Percentiles rank a stretch among this genome's conserved stretches.
These are phyloP conservation scores for Puccinia coronata DNA, from an alignment of 1,284 basidiomycete species.

Conservation along the genomic window DNA sequence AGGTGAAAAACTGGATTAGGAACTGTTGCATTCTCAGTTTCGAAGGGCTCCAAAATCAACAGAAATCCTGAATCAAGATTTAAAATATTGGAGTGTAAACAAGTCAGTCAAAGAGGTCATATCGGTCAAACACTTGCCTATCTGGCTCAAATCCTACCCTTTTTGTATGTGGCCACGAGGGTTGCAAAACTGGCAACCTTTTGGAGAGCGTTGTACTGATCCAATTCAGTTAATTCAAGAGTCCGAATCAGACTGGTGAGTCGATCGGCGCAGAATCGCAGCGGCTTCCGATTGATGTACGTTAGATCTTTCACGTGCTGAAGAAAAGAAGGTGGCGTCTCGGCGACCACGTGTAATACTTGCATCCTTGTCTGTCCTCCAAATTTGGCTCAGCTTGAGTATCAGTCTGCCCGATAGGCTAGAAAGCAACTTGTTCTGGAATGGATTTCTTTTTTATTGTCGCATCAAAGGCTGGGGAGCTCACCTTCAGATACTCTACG, in stretches of 20 bases:
- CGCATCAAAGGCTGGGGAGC: background rate
- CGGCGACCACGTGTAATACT: slow-evolving; percentile 98
- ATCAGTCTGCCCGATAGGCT: background rate
- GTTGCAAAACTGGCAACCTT: too few species aligned
- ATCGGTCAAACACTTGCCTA: too few species aligned
- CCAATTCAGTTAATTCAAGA: slow-evolving; percentile 81
- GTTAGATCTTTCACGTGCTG: slow-evolving; percentile 99
- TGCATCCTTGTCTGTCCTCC: slow-evolving; percentile 84
- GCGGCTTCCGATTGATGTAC: slow-evolving; percentile 93
- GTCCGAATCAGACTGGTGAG: slow-evolving; percentile 91
- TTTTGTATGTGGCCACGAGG: slow-evolving; percentile 97
- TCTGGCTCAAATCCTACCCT: slow-evolving; percentile 70
- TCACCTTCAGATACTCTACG: slow-evolving; percentile 94
- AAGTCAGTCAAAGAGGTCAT: background rate
- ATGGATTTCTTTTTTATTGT: background rate
- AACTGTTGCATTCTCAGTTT: slow-evolving; percentile 93
- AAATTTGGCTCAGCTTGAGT: background rate
- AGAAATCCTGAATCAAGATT: slow-evolving; percentile 72
- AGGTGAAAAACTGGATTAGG: slow-evolving; percentile 99
- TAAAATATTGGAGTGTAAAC: too few species aligned
- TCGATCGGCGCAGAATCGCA: slow-evolving; percentile 94
- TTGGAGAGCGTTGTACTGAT: too few species aligned
- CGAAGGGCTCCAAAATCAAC: slow-evolving; percentile 94
- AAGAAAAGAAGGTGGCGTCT: slow-evolving; percentile 95
- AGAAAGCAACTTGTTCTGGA: background rate